Base-by-base conservation (phyloP, 306 rosid species). In the Fragaria vesca region DNA sequence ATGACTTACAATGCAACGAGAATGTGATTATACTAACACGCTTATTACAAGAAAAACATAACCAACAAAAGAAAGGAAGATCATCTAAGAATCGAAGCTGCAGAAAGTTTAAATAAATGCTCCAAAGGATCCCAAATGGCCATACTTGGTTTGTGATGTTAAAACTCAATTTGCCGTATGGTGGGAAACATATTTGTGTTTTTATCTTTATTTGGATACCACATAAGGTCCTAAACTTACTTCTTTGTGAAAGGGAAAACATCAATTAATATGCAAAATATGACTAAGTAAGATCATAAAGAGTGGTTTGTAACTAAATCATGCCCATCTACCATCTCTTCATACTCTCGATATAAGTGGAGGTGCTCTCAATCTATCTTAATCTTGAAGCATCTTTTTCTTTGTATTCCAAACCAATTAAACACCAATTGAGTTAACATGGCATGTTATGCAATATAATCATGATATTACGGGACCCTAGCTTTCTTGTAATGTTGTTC, bases 381-480 rank as follows among this genome's bases (percentile, higher is more conserved):
- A 55, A 8, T 48, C 68, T 78, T 77, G 85, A 88, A 90, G 97
- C 85, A 85, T 85, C 85, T 78, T 78, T 81, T 74, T 74, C 58
- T 86, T 81, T 73, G 26, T 10, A 26, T 4, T 43, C 69, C 36
- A 46, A 60, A 24, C 16, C 21, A 81, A 62, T 81, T 79, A 79
- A 74, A 82, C 52, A 58, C 78, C 85, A 72, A 83, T 74, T 73
- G 74, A 88, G 86, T 79, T 81, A 88, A 87, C 81, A 38, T 84
- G 87, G 58, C 81, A 83, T 81, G 90, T 52, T 34, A 66, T 36
- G 15, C 86, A 85, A 7, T 18, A 47, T 46, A 60, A 45, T 91
- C 80, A 74, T 91, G 81, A 83, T 91, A 82, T 58, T 69, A 77
- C 60, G 86, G 91, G 91, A 71, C 89, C 89, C 81, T 24, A 24